phyloP scores from a whole-genome alignment of 2,329 filamentous ascomycete species.

The Scleromitrula shiraiana region DNA sequence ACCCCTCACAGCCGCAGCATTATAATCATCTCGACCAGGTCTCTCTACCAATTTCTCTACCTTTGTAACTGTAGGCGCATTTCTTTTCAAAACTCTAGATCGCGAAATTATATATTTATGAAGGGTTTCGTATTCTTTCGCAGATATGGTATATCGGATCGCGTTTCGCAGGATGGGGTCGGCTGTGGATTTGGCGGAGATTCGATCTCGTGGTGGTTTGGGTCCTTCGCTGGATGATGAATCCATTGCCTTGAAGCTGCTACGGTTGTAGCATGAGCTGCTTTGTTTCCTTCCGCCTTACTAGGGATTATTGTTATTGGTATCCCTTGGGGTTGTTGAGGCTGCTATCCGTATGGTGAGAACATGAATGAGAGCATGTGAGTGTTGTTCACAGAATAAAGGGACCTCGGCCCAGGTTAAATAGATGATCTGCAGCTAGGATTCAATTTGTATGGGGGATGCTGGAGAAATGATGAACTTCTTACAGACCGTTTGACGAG shows the following conservation, averaged over 20 bases:
- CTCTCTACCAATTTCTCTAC: constrained; percentile 38
- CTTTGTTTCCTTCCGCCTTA: background rate
- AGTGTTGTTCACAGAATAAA: constrained; percentile 1
- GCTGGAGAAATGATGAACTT: background rate
- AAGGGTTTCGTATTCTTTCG: constrained; percentile 76
- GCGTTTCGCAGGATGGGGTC: constrained; percentile 78
- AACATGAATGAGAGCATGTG: constrained; percentile 7
- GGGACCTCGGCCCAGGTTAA: background rate
- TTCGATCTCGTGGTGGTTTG: constrained; percentile 15
- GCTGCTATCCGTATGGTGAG: too few species aligned
- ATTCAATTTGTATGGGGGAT: background rate
- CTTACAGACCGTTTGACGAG: too few species aligned
- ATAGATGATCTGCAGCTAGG: constrained; percentile 1
- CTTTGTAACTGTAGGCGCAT: constrained; percentile 46
- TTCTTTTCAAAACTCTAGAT: constrained; percentile 48
- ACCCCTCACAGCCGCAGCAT: constrained; percentile 61
- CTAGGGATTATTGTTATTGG: too few species aligned
- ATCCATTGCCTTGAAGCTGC: constrained; percentile 13
- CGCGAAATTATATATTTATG: constrained; percentile 77
- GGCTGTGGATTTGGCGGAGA: constrained; percentile 30
- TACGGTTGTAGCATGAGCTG: constrained; percentile 1
- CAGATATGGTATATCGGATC: constrained; percentile 76
- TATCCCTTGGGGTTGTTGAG: background rate
- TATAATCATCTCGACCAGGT: constrained; percentile 51
- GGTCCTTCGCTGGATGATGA: constrained; percentile 13